Conservation (phyloP, 768 basidiomycete species). For the Fomitopsis serialis region DNA sequence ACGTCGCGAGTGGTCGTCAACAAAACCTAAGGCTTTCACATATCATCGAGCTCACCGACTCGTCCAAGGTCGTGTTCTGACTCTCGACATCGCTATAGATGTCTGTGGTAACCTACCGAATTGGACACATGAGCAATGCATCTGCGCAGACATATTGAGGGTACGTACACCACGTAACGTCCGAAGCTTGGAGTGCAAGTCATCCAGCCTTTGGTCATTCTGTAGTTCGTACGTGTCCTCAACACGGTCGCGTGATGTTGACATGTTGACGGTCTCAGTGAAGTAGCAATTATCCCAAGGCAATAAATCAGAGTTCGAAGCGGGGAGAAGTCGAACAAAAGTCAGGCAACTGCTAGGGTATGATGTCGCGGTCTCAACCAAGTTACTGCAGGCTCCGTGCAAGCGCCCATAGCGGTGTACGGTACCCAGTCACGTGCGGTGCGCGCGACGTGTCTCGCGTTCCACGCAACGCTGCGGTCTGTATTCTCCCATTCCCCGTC, state of each 20-base stretch:
- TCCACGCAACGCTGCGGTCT: constrained; percentile 3
- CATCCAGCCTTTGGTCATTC: constrained; percentile 81
- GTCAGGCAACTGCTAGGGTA: not conserved
- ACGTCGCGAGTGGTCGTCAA: not conserved
- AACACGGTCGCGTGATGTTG: constrained; percentile 32
- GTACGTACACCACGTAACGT: constrained; percentile 69
- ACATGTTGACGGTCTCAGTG: too few species aligned
- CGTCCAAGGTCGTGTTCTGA: constrained; percentile 75
- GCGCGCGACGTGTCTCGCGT: constrained; percentile 7
- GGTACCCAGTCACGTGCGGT: not conserved
- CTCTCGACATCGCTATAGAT: constrained; percentile 81
- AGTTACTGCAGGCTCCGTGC: too few species aligned
- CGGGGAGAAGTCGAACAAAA: not conserved
- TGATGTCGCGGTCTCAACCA: too few species aligned
- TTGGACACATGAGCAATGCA: not conserved
- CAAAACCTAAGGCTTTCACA: not conserved
- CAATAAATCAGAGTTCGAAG: not conserved
- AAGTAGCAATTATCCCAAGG: too few species aligned
- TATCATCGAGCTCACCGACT: constrained; percentile 47
- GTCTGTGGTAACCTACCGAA: constrained; percentile 72
- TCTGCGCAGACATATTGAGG: not conserved
- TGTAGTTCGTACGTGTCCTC: constrained; percentile 81
- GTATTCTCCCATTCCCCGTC: not conserved
- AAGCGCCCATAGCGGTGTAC: not conserved
- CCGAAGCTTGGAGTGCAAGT: constrained; percentile 80